Evolutionary conservation across 2,329 filamentous ascomycete genomes (phyloP), one percentile per base, ranked within the genome.

Genomic region (Claviceps citrina): DNA sequence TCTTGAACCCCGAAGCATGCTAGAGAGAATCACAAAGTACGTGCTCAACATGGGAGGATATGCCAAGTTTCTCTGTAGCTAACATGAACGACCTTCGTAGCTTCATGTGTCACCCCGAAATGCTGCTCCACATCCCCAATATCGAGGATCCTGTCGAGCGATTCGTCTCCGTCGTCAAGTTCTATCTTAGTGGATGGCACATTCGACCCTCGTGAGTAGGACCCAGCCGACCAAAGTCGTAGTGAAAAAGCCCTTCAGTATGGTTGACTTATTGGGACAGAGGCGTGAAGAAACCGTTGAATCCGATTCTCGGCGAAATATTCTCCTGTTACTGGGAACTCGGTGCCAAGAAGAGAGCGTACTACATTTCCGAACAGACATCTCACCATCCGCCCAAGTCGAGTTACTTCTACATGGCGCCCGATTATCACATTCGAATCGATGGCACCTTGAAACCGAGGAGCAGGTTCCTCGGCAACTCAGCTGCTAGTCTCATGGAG

Each of bases 91-190:
- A 20, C 28, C n/a, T 31, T 31, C 41, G 41, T 57, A 95, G 87
- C 68, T 98, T 98, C 70, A 98, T 98, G 91, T 93, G 89, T 52
- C 91, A 98, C 58, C 91, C 91, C 31, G 91, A 98, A 63, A 93
- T 86, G 54, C 78, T 98, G 25, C 76, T 98, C 4, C 80, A 82
- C 26, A 91, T 96, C 60, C 75, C 89, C 33, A 67, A 76, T 35
- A 83, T 95, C 51, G 83, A 96, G 38, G 89, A 98, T 54, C 89
- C 91, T 1, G 67, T 85, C 42, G 69, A 89, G 54, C 77, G 91
- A 58, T 98, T 98, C 56, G 78, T 96, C 24, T 84, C 86, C 12
- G 91, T 98, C 37, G 84, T 95, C 56, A 95, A 93, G 63, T 98
- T 98, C 61, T 98, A 98, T 61, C 69, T 98, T 33, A 94, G 86